Base-by-base conservation (phyloP, 106 monocot species). In the Acanthochlamys bracteata region DNA sequence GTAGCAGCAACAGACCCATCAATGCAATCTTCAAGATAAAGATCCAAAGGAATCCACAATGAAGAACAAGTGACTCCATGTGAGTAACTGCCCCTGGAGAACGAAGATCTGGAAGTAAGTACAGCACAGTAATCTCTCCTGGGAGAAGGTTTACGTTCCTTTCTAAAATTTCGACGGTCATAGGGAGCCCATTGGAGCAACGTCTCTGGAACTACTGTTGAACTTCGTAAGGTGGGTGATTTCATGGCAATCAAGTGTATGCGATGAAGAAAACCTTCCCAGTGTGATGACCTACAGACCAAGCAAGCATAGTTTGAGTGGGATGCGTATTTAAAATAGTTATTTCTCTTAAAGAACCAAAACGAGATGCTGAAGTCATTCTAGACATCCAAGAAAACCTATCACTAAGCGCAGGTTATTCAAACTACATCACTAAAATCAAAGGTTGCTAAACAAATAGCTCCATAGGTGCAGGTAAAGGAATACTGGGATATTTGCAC, bases 21-120 rank as follows among this genome's bases (percentile, higher is more conserved):
- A 23, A 91, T 77, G 59, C 80, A 80, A 67, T 98, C 90, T 67
- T 98, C 96, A 42, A 98, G 90, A 77, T 88, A 98, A 24, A 98
- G 69, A 75, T 98, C 96, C 49, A 98, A 66, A 43, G 96, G 88
- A 53, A 98, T 87, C 96, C 96, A 98, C 3, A 82, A 55, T 49
- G 88, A 62, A 63, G 88, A 83, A 70, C 39, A 67, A 56, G 71
- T 85, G 66, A 75, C 42, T 13, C 80, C 82, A 78, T 80, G 87
- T 54, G 56, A 72, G 21, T 79, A 59, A 40, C 78, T 76, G 66
- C 72, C 70, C 66, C 74, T 64, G 61, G 73, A 83, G 49, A 59
- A 57, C 51, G 75, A 57, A 49, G 71, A 72, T 62, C 67, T 69
- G 79, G 69, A 68, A 78, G 77, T 42, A 69, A 75, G 55, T 33